Conservation (phyloP, 2,329 filamentous ascomycete genomes). For the Botrytis galanthina region DNA sequence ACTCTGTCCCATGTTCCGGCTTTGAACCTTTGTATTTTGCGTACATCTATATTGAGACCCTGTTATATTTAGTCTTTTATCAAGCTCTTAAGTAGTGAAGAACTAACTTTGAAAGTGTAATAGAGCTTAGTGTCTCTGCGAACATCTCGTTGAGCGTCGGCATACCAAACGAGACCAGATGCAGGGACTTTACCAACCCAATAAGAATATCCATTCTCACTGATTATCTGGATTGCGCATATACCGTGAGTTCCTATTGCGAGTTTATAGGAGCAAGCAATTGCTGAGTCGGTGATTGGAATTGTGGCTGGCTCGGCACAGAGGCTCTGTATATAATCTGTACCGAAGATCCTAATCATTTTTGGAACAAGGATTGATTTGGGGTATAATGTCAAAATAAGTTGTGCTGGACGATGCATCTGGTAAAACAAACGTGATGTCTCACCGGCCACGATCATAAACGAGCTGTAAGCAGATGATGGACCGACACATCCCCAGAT, state of each 20-base stretch:
- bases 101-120: neutral
- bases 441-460: neutral
- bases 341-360: neutral
- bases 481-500: neutral
- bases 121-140: neutral
- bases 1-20: neutral
- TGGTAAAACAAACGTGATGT: neutral
- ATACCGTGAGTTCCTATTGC: neutral
- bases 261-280: neutral
- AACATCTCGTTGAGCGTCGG: too few relatives aligned
- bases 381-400: neutral
- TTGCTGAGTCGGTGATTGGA: neutral
- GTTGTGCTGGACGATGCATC: neutral
- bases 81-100: neutral
- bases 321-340: neutral
- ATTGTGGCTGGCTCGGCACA: neutral
- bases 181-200: neutral
- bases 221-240: neutral
- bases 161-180: neutral
- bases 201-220: neutral
- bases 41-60: neutral
- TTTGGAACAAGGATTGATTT: neutral
- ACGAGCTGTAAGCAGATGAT: neutral
- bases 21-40: neutral
- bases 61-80: neutral